These are phyloP conservation scores for Balansia obtecta DNA, from an alignment of 2,329 filamentous ascomycete genomes.

Conservation along the genomic window DNA sequence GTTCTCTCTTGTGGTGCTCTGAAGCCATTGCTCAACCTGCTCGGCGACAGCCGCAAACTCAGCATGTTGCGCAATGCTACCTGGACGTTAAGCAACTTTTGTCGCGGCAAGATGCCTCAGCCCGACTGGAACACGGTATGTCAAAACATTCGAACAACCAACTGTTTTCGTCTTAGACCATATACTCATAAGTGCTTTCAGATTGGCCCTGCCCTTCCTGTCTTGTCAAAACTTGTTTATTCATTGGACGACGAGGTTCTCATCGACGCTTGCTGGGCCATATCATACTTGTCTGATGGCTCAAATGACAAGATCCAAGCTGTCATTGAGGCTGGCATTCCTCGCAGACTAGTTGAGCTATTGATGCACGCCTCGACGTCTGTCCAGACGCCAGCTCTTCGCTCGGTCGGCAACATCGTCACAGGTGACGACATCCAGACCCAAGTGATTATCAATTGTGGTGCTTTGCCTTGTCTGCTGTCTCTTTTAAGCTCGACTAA, in stretches of 20 bases:
- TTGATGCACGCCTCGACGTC: conserved; percentile 98
- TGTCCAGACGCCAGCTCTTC: conserved; percentile 91
- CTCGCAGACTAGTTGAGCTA: conserved; percentile 88
- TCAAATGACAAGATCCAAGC: conserved; percentile 99
- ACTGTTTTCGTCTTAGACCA: background rate
- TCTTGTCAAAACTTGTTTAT: conserved; percentile 94
- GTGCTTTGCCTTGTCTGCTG: conserved; percentile 80
- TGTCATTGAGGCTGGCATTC: conserved; percentile 95
- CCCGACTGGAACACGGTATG: conserved; percentile 93
- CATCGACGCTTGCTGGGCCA: conserved; percentile 99
- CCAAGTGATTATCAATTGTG: conserved; percentile 98
- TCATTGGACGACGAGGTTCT: conserved; percentile 96
- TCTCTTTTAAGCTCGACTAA: conserved; percentile 93
- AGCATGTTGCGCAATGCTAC: conserved; percentile 99
- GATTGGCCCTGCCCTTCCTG: conserved; percentile 90
- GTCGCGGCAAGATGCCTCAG: conserved; percentile 97
- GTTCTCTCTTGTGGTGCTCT: conserved; percentile 85
- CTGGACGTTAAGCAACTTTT: conserved; percentile 99
- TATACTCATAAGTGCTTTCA: conserved; percentile 23
- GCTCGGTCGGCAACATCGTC: conserved; percentile 97
- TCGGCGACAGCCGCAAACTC: conserved; percentile 95
- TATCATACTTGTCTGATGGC: conserved; percentile 95
- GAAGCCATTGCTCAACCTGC: conserved; percentile 74
- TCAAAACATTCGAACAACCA: background rate
- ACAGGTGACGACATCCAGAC: conserved; percentile 98